Evolutionary conservation across 345 rosid species (phyloP).

Genomic region (Eutrema heterophyllum): DNA sequence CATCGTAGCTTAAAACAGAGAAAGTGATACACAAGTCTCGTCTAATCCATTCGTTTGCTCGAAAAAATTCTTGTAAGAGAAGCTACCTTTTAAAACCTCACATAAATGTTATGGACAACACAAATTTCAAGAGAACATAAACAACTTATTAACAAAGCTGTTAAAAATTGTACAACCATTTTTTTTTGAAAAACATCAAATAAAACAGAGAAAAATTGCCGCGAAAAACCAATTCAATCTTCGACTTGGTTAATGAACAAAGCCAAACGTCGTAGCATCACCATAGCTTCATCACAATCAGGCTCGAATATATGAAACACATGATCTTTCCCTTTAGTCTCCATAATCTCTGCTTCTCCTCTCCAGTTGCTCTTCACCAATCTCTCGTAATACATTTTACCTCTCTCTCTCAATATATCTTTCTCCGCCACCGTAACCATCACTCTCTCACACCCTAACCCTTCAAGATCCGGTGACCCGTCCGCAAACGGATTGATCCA

Average conservation of each 20-base stretch:
- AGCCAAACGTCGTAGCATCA: conserved; percentile 43
- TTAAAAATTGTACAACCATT: background rate
- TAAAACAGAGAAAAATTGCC: background rate
- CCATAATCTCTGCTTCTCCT: conserved; percentile 50
- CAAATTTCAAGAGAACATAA: background rate
- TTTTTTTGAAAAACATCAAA: no score
- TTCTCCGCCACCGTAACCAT: conserved; percentile 56
- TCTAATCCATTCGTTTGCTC: no score
- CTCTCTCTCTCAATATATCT: conserved; percentile 60
- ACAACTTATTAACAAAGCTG: background rate
- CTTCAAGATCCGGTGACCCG: conserved; percentile 41
- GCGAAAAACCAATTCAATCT: background rate
- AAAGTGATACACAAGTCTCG: no score
- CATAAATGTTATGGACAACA: background rate
- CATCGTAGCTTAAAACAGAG: no score
- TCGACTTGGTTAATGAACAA: conserved; percentile 35
- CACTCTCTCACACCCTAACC: conserved; percentile 47
- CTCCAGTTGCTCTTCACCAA: conserved; percentile 50
- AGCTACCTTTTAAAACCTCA: background rate
- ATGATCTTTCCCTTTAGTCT: conserved; percentile 60
- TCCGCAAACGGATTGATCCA: conserved; percentile 65
- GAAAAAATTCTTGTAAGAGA: no score
- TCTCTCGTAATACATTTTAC: conserved; percentile 46
- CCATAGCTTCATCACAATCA: conserved; percentile 41
- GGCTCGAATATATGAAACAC: conserved; percentile 66